These are phyloP conservation scores for Mycosphaerelloides madeirae DNA, from an alignment of 2,329 filamentous ascomycete species.

Conservation along the genomic window DNA sequence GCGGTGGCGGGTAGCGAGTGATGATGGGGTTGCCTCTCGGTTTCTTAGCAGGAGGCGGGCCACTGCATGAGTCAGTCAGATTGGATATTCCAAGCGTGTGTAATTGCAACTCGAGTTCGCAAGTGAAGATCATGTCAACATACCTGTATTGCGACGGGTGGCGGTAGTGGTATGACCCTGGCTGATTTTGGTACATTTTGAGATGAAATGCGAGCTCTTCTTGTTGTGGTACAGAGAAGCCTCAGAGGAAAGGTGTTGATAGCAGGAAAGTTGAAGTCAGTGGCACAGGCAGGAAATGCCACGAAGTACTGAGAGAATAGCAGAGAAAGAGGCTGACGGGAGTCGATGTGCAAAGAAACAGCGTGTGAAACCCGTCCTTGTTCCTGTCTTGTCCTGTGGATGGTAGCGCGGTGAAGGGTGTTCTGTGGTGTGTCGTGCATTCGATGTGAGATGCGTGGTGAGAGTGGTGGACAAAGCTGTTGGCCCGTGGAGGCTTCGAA, in stretches of 20 bases:
- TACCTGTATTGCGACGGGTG: slow-evolving; percentile 11
- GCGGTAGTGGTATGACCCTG: neutral
- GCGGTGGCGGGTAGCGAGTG: slow-evolving; percentile 47
- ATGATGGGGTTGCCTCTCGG: slow-evolving; percentile 43
- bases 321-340: slow-evolving; percentile 8
- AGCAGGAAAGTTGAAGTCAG: slow-evolving; percentile 6
- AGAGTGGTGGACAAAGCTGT: no score
- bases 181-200: slow-evolving; percentile 8
- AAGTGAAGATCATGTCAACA: slow-evolving; percentile 1
- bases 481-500: no score
- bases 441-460: no score
- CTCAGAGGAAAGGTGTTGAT: neutral
- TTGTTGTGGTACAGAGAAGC: slow-evolving; percentile 3
- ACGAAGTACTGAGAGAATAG: slow-evolving; percentile 1
- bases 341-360: slow-evolving; percentile 14
- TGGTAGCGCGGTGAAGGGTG: no score
- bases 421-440: no score
- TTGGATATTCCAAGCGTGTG: neutral
- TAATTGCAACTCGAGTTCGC: no score
- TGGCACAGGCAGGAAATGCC: slow-evolving; percentile 1
- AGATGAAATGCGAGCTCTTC: slow-evolving; percentile 5
- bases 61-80: slow-evolving; percentile 3
- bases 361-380: slow-evolving; percentile 8
- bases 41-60: slow-evolving; percentile 37
- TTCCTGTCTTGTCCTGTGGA: slow-evolving; percentile 3